A percentile compares a stretch with the other conserved stretches of the same genome.
These are phyloP conservation scores for Lepidium didymum DNA, from an alignment of 345 rosid genomes.

Conservation along the genomic window DNA sequence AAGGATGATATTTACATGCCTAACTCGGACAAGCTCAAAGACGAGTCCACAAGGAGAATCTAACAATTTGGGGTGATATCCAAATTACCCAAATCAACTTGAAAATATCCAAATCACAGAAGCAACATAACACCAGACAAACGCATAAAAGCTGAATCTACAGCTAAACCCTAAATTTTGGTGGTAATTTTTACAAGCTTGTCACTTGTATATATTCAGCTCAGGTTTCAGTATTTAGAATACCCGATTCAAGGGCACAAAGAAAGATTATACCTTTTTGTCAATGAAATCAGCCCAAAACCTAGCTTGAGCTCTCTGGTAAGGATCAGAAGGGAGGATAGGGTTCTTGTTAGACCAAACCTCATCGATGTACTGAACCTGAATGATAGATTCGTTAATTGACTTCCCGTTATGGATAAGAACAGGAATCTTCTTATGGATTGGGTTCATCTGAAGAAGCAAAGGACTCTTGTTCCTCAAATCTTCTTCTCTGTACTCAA, in stretches of 20 bases:
- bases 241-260: not conserved
- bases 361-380: constrained; percentile 23
- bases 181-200: not conserved
- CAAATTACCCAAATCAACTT: not conserved
- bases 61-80: not conserved
- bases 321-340: constrained; percentile 28
- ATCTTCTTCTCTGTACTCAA: constrained; percentile 17
- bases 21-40: too few relatives aligned
- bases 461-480: constrained; percentile 3
- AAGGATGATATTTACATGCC: too few relatives aligned
- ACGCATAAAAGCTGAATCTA: too few relatives aligned
- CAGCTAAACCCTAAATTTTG: not conserved
- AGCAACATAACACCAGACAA: not conserved
- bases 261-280: not conserved
- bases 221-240: not conserved
- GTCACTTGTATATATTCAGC: not conserved
- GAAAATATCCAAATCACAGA: not conserved
- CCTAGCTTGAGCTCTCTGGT: constrained; percentile 17
- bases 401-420: constrained; percentile 14
- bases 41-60: not conserved
- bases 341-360: constrained; percentile 23
- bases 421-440: constrained; percentile 27
- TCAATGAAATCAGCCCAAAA: constrained; percentile 26
- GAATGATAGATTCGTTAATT: not conserved
- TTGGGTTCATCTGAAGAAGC: constrained; percentile 19